Base-by-base conservation (phyloP, 768 basidiomycete genomes). In the Rubroboletus satanas region DNA sequence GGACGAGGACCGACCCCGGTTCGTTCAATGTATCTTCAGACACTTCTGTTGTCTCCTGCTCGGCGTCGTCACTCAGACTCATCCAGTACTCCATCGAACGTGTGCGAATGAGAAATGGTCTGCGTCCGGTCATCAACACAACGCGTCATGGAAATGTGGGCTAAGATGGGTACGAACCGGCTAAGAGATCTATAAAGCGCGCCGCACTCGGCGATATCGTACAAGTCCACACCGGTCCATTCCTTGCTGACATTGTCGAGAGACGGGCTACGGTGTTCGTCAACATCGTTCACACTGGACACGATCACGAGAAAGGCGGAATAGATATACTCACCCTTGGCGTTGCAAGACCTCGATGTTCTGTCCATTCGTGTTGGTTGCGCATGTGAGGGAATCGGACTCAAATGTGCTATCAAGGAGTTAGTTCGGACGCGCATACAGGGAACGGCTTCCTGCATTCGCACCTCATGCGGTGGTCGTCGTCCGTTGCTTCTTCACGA, bases 151-250 rank as follows among this genome's bases (percentile, higher is more conserved):
- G 28, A 15, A 14, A 26, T 14, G 17, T 6, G 8, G 12, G 3
- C 5, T 1, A 12, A 21, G 10, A 35, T 23, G n/a, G 23, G 42
- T 28, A 44, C 56, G 26, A 14, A 64, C 63, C 52, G 55, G 21
- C 56, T 52, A 21, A 32, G 44, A 23, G 39, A 45, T 45, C 49
- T 28, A 26, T 10, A 14, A 14, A 58, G 4, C n/a, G 4, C 3
- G 33, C 51, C 54, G 9, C 32, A 37, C 35, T 61, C 42, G 1
- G 59, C 56, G 28, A 52, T 38, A 15, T 55, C 62, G 14, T 52
- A 44, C 17, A 44, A 37, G 39, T 51, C 53, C 23, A 57, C 48
- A 3, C 18, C 26, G 10, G 4, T 18, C 42, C 32, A 21, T 36
- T 33, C 42, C 11, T 18, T 21, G 33, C 28, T 42, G 31, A 57